phyloP scores from a whole-genome alignment of 2,329 filamentous ascomycete species.

The Bipolaris bicolor region DNA sequence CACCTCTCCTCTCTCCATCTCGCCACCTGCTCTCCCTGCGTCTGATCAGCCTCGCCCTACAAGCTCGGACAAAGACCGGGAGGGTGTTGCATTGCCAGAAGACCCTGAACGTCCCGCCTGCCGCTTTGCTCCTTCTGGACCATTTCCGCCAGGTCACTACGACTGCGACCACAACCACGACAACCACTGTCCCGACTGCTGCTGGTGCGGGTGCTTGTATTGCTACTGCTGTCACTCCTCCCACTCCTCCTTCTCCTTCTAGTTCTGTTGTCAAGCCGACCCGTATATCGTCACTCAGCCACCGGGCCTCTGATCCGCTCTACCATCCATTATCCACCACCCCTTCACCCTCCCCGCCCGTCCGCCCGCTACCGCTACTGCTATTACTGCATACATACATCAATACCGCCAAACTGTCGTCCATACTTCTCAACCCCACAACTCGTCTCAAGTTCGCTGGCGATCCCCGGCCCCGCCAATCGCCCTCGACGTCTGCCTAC shows the following conservation, averaged over 20 bases:
- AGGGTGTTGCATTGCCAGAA: conserved; percentile 39
- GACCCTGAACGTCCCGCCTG: conserved; percentile 26
- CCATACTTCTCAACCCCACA: conserved; percentile 85
- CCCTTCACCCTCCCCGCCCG: not conserved
- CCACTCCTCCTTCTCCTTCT: not conserved
- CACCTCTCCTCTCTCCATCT: not conserved
- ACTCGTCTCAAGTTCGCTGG: conserved; percentile 80
- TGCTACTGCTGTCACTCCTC: not conserved
- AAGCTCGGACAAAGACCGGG: conserved; percentile 36
- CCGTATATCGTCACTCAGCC: conserved; percentile 3
- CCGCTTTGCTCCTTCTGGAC: conserved; percentile 11
- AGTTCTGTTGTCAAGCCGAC: not conserved
- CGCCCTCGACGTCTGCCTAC: conserved; percentile 32
- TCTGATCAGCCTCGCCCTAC: conserved; percentile 11
- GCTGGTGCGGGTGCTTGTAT: not conserved
- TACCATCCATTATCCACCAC: not conserved
- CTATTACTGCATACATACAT: not conserved
- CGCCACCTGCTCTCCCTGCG: conserved; percentile 5
- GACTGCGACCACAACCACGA: too few species aligned
- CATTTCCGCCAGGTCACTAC: conserved; percentile 4
- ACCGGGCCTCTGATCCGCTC: conserved; percentile 5
- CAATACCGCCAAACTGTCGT: conserved; percentile 96
- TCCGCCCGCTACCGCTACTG: conserved; percentile 1
- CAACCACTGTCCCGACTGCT: conserved; percentile 3
- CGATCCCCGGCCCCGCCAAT: conserved; percentile 64